Evolutionary conservation across 2,329 filamentous ascomycete genomes (phyloP).

Genomic region (Alternaria ethzedia): DNA sequence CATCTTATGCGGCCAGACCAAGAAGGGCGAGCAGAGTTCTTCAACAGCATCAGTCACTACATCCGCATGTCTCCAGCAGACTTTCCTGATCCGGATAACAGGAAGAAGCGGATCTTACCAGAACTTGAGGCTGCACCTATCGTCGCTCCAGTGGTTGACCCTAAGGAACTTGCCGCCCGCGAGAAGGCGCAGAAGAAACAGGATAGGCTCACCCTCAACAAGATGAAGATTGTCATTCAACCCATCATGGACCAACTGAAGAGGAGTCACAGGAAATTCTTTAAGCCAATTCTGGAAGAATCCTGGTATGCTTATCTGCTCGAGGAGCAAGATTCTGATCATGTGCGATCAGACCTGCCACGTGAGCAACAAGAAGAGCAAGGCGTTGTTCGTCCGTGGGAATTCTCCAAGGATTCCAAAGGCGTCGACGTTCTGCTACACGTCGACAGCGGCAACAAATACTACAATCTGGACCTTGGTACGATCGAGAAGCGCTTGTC

Average conservation of each 20-base stretch:
- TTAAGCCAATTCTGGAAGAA: conserved; percentile 75
- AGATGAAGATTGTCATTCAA: conserved; percentile 86
- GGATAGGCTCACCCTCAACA: conserved; percentile 83
- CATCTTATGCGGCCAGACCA: conserved; percentile 70
- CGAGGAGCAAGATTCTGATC: conserved; percentile 77
- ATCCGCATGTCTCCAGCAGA: conserved; percentile 80
- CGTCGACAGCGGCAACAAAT: conserved; percentile 79
- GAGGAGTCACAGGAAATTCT: conserved; percentile 85
- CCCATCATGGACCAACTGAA: conserved; percentile 98
- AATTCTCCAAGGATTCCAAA: conserved; percentile 79
- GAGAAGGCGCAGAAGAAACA: conserved; percentile 79
- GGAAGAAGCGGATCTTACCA: conserved; percentile 85
- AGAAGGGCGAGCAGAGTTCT: conserved; percentile 79
- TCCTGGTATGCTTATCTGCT: conserved; percentile 79
- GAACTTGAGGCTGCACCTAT: conserved; percentile 74
- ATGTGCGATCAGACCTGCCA: conserved; percentile 65
- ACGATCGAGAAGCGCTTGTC: conserved; percentile 96
- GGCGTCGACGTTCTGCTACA: conserved; percentile 79
- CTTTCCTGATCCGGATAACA: conserved; percentile 84
- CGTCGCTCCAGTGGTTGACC: conserved; percentile 58
- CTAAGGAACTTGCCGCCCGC: conserved; percentile 74
- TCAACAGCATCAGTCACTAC: conserved; percentile 74
- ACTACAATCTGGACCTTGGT: conserved; percentile 91
- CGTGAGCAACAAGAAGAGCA: conserved; percentile 62
- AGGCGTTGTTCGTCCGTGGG: conserved; percentile 71